These are phyloP conservation scores for Gossypium mustelinum DNA, from an alignment of 345 rosid species.

Conservation along the genomic window DNA sequence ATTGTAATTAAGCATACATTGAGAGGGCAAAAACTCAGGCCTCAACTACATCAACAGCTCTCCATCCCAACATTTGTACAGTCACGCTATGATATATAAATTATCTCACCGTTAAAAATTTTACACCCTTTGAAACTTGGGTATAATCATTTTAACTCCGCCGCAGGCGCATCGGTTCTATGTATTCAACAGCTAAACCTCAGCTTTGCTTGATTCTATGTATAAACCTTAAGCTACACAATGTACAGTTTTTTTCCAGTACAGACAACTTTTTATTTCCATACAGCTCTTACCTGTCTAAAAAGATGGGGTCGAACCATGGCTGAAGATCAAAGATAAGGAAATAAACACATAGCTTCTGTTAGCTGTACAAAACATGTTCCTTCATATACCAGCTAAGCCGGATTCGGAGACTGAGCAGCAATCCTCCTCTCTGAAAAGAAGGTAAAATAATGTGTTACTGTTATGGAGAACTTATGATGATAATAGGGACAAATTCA, in stretches of 20 bases:
- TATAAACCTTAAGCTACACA: slow-evolving; percentile 69
- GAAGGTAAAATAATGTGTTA: background rate
- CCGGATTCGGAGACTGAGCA: slow-evolving; percentile 45
- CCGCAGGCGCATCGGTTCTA: slow-evolving; percentile 29
- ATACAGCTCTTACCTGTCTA: slow-evolving; percentile 41
- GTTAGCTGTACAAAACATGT: slow-evolving; percentile 67
- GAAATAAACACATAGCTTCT: slow-evolving; percentile 33
- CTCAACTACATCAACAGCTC: slow-evolving; percentile 54
- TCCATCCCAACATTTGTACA: slow-evolving; percentile 51
- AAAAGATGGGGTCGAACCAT: slow-evolving; percentile 27
- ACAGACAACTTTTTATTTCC: slow-evolving; percentile 52
- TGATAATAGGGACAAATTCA: background rate
- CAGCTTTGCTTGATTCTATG: slow-evolving; percentile 40
- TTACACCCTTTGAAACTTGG: slow-evolving; percentile 46
- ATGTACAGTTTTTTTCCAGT: slow-evolving; percentile 51
- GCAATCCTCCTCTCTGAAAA: slow-evolving; percentile 65
- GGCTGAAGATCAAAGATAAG: slow-evolving; percentile 23
- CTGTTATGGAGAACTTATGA: background rate
- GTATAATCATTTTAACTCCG: slow-evolving; percentile 29
- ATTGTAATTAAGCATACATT: slow-evolving; percentile 37
- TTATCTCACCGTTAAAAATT: slow-evolving; percentile 39
- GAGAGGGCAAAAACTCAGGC: slow-evolving; percentile 16
- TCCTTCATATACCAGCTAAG: slow-evolving; percentile 35
- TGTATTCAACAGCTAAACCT: slow-evolving; percentile 33
- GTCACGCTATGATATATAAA: slow-evolving; percentile 35